These are phyloP conservation scores for Trypanosoma congolense DNA, from an alignment of 208 protist genomes.

Conservation along the genomic window DNA sequence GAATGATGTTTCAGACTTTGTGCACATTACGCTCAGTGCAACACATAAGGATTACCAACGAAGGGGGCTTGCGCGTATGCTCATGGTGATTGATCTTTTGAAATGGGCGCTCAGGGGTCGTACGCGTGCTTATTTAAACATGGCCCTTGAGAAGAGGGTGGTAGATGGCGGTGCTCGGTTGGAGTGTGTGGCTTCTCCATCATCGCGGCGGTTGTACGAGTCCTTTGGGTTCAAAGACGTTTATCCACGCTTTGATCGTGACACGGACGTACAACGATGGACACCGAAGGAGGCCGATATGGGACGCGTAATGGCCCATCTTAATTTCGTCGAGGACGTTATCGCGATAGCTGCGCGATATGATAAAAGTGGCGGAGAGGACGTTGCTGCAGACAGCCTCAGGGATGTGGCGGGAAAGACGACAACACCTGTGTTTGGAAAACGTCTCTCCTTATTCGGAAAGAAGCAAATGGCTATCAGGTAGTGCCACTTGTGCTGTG, in stretches of 20 bases:
- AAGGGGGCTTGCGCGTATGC: conserved; percentile 48
- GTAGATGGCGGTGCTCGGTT: conserved; percentile 55
- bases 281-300: conserved; percentile 76
- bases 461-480: not conserved
- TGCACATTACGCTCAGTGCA: conserved; percentile 82
- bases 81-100: conserved; percentile 70
- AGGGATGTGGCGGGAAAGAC: not conserved
- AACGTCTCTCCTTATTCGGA: conserved; percentile 15
- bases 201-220: conserved; percentile 62
- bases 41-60: conserved; percentile 54
- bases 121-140: conserved; percentile 67
- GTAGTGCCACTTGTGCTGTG: too few relatives aligned
- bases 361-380: conserved; percentile 3
- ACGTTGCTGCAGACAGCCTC: not conserved
- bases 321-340: conserved; percentile 47
- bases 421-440: not conserved
- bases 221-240: conserved; percentile 74
- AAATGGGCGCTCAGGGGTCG: conserved; percentile 79
- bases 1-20: conserved; percentile 68
- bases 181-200: conserved; percentile 51
- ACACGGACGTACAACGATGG: conserved; percentile 60
- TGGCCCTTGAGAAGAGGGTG: conserved; percentile 79
- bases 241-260: conserved; percentile 65
- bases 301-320: conserved; percentile 77
- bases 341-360: conserved; percentile 18